These are phyloP conservation scores for Ambrosiella beaveri DNA, from an alignment of 2,329 filamentous ascomycete genomes.

Conservation along the genomic window DNA sequence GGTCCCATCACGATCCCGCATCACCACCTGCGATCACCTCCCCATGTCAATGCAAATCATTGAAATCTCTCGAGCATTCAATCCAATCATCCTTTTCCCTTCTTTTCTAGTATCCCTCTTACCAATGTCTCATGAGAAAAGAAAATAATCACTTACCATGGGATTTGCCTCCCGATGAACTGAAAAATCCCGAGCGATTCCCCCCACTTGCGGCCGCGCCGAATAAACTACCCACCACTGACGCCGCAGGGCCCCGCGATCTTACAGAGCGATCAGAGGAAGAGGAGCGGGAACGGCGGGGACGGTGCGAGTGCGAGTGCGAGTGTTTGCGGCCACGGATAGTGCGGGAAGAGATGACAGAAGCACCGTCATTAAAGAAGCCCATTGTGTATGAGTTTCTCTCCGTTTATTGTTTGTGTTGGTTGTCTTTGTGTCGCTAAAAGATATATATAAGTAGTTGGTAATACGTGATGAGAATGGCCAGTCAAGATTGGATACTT, in stretches of 20 bases:
- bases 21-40: no score
- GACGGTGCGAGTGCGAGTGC: background rate
- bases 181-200: background rate
- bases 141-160: background rate
- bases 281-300: slow-evolving; percentile 3
- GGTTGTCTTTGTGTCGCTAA: no score
- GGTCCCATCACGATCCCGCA: no score
- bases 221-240: slow-evolving; percentile 20
- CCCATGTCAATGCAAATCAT: no score
- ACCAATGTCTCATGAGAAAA: background rate
- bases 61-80: no score
- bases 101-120: background rate
- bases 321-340: background rate
- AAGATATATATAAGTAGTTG: background rate
- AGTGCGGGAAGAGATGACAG: slow-evolving; percentile 10
- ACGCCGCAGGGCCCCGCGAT: slow-evolving; percentile 8
- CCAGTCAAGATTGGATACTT: no score
- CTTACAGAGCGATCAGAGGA: slow-evolving; percentile 1
- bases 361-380: slow-evolving; percentile 13
- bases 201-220: slow-evolving; percentile 24
- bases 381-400: slow-evolving; percentile 9
- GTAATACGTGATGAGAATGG: background rate
- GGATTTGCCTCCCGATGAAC: background rate
- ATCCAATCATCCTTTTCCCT: background rate
- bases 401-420: background rate